These are phyloP conservation scores for Chalciporus sp. DNA, from an alignment of 1,284 basidiomycete genomes.

Conservation along the genomic window DNA sequence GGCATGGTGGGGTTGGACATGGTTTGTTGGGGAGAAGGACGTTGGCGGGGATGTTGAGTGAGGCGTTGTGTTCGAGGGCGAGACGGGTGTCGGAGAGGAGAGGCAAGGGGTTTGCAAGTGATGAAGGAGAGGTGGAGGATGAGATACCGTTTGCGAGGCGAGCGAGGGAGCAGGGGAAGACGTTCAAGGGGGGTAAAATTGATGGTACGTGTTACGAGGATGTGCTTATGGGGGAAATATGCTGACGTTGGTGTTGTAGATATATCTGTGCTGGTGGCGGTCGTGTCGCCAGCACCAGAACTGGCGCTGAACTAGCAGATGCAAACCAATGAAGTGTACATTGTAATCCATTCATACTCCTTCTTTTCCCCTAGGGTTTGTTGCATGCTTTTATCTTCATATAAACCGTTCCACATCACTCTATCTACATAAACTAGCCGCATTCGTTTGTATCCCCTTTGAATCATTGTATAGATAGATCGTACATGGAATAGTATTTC, in stretches of 20 bases:
- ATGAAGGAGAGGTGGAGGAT: slow-evolving; percentile 38
- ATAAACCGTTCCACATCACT: background rate
- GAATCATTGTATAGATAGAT: slow-evolving; percentile 32
- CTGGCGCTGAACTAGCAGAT: slow-evolving; percentile 14
- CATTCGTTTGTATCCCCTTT: slow-evolving; percentile 21
- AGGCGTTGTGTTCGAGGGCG: slow-evolving; percentile 73
- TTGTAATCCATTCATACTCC: background rate
- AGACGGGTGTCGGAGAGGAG: slow-evolving; percentile 56
- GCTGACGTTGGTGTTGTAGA: slow-evolving; percentile 40
- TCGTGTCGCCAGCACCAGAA: slow-evolving; percentile 51
- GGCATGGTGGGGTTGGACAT: slow-evolving; percentile 16
- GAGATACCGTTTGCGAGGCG: slow-evolving; percentile 72
- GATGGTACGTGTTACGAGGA: slow-evolving; percentile 56
- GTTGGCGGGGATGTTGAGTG: slow-evolving; percentile 66
- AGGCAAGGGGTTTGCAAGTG: slow-evolving; percentile 18
- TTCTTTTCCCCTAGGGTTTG: background rate
- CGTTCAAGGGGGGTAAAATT: slow-evolving; percentile 72
- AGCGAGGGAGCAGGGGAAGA: slow-evolving; percentile 62
- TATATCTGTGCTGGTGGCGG: slow-evolving; percentile 66
- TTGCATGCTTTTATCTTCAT: slow-evolving; percentile 12
- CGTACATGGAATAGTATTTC: slow-evolving; percentile 20
- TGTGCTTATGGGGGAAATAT: background rate
- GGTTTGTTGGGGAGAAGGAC: slow-evolving; percentile 52
- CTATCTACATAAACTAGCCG: slow-evolving; percentile 7
- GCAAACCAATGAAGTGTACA: background rate